Conservation (phyloP, 192 early-diverging fungal species). For the Helicostylum pulchrum region DNA sequence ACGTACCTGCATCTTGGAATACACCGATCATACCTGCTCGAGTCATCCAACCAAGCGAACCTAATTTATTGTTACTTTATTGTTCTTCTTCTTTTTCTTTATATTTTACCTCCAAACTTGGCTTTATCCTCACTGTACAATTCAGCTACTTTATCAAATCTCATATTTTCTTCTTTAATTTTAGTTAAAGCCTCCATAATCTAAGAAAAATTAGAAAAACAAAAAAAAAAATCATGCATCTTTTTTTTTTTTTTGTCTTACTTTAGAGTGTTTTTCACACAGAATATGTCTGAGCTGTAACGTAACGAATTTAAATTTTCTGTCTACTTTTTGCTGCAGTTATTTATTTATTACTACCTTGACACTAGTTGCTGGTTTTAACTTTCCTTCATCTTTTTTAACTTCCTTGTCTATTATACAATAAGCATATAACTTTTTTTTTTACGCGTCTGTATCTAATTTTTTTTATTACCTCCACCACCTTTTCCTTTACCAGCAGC, state of each 20-base stretch:
- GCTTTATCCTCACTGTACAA: conserved; percentile 83
- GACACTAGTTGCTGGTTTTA: conserved; percentile 13
- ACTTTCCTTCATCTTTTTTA: conserved; percentile 11
- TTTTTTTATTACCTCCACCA: not conserved
- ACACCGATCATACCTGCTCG: conserved; percentile 72
- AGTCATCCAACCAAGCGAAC: conserved; percentile 70
- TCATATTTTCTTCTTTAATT: conserved; percentile 49
- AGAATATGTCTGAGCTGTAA: conserved; percentile 72
- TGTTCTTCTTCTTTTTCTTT: too few species aligned
- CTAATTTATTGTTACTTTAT: conserved; percentile 12
- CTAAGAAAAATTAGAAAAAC: conserved; percentile 5
- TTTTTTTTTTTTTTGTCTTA: conserved; percentile 11
- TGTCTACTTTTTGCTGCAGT: not conserved
- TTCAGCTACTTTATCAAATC: conserved; percentile 71
- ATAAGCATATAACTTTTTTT: not conserved
- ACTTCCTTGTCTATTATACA: not conserved
- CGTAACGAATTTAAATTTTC: not conserved
- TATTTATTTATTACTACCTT: conserved; percentile 2
- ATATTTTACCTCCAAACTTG: conserved; percentile 71
- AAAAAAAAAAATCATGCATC: not conserved
- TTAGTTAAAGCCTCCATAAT: conserved; percentile 63
- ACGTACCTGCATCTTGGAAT: conserved; percentile 66
- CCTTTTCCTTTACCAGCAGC: conserved; percentile 19
- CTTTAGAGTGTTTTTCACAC: conserved; percentile 79
- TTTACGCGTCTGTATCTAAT: not conserved